These are phyloP conservation scores for Emergomyces pasteurianus DNA, from an alignment of 2,329 filamentous ascomycete genomes.

Conservation along the genomic window DNA sequence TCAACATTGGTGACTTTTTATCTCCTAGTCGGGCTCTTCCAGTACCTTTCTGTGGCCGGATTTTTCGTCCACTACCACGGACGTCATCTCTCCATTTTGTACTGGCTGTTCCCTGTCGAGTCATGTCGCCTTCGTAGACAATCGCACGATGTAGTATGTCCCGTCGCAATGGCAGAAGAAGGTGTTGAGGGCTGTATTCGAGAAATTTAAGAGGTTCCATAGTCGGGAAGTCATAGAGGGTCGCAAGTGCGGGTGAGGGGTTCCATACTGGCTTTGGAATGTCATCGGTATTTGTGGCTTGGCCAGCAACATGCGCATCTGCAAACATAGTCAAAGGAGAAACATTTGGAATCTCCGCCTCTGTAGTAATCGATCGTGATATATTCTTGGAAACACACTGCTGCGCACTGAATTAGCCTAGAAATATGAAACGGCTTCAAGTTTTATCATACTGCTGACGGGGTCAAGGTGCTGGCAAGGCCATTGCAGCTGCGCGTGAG, in stretches of 20 bases:
- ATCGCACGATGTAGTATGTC: constrained; percentile 90
- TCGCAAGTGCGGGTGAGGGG: constrained; percentile 58
- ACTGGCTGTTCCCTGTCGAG: constrained; percentile 74
- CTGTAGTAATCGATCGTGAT: constrained; percentile 36
- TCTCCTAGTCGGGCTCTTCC: constrained; percentile 69
- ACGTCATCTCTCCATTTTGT: constrained; percentile 75
- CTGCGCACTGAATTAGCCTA: constrained; percentile 5
- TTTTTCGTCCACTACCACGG: constrained; percentile 68
- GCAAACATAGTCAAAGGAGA: constrained; percentile 16
- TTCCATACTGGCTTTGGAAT: constrained; percentile 20
- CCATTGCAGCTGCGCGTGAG: constrained; percentile 25
- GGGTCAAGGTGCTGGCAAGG: not conserved
- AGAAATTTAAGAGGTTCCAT: constrained; percentile 73
- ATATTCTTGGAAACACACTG: constrained; percentile 9
- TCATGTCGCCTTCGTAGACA: constrained; percentile 80
- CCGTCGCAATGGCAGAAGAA: constrained; percentile 73
- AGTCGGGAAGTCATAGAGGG: constrained; percentile 79
- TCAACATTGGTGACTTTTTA: constrained; percentile 67
- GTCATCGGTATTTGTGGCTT: constrained; percentile 4
- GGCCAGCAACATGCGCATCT: constrained; percentile 6
- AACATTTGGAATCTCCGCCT: constrained; percentile 24
- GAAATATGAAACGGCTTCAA: not conserved
- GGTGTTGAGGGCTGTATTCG: constrained; percentile 67
- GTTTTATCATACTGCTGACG: constrained; percentile 2
- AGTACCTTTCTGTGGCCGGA: constrained; percentile 75